Conservation (phyloP, 208 protist genomes). For the Phytomonas francai region DNA sequence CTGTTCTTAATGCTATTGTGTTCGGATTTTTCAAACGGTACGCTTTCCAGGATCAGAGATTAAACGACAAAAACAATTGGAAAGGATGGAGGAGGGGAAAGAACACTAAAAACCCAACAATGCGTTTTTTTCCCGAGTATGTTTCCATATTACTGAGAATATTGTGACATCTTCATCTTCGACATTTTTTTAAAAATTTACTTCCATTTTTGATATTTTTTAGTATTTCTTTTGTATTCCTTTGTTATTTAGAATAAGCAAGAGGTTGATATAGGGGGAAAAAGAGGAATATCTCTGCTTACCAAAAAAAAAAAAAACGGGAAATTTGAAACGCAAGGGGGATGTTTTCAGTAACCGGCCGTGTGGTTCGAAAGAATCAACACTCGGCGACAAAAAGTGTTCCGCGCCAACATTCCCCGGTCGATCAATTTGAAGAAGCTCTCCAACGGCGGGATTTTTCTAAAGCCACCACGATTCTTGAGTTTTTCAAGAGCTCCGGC, state of each 20-base stretch:
- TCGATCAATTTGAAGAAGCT: slow-evolving; percentile 85
- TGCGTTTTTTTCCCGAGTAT: neutral
- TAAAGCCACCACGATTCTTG: slow-evolving; percentile 81
- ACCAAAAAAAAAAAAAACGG: neutral
- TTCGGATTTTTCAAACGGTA: neutral
- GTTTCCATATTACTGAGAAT: neutral
- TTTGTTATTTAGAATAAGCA: slow-evolving; percentile 2
- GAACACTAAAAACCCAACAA: neutral
- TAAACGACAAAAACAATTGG: neutral
- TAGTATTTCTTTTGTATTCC: neutral
- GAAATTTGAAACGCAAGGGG: neutral
- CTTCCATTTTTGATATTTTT: neutral
- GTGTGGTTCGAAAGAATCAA: slow-evolving; percentile 55
- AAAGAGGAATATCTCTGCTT: neutral
- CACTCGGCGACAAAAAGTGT: slow-evolving; percentile 20
- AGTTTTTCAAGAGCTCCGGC: slow-evolving; percentile 83
- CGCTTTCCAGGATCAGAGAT: neutral
- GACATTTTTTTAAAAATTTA: neutral
- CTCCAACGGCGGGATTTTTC: slow-evolving; percentile 83
- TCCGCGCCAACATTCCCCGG: slow-evolving; percentile 34
- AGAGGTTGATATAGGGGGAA: neutral
- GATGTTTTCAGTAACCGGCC: slow-evolving; percentile 69
- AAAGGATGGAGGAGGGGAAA: neutral
- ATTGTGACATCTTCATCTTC: neutral
- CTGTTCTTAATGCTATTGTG: slow-evolving; percentile 2